Evolutionary conservation across 495 filamentous ascomycete species (phyloP), one percentile per base, ranked within the genome.

Genomic region (Aspergillus sparsus): DNA sequence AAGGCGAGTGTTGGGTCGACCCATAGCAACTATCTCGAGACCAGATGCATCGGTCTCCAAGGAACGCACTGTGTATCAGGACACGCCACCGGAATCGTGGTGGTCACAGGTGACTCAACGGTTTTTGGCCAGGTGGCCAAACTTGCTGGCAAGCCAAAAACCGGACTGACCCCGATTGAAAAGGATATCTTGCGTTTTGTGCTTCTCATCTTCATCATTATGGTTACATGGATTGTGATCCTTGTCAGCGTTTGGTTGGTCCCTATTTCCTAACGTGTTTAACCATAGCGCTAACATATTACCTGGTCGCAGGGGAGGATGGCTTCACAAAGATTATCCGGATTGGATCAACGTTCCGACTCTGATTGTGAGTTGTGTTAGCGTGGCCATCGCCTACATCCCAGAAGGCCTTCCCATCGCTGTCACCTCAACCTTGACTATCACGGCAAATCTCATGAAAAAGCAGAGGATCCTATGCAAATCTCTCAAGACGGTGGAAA

Each of bases 1-100:
- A 69, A 72, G 8, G 87, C 80, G 7, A 76, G 77, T 1, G 76
- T 85, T 0, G 78, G 87, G 9, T 80, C 74, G 2, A 87, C 83
- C 0, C 83, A 89, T 49, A 73, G 80, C 31, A 90, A 90, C 65
- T 90, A 86, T 62, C 84, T 91, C 33, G 88, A 90, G 64, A 89
- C 87, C n/a, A 77, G 78, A 35, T 85, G 82, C 64, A 87, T 90
- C 50, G 87, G 84, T 15, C 71, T 91, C 15, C 83, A 86, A 67
- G 86, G 88, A 10, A 89, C 85, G 2, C 82, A 87, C 63, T 87
- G 84, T 60, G 78, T 84, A 4, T 82, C 78, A 9, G 88, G 87
- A 3, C 83, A 68, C 33, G 84, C 74, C 21, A 72, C 75, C 3
- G 88, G 84, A 3, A 66, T 90, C 6, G 81, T 87, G 9, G 84